phyloP scores from a whole-genome alignment of 2,329 filamentous ascomycete genomes.

The Curvularia spicifera region DNA sequence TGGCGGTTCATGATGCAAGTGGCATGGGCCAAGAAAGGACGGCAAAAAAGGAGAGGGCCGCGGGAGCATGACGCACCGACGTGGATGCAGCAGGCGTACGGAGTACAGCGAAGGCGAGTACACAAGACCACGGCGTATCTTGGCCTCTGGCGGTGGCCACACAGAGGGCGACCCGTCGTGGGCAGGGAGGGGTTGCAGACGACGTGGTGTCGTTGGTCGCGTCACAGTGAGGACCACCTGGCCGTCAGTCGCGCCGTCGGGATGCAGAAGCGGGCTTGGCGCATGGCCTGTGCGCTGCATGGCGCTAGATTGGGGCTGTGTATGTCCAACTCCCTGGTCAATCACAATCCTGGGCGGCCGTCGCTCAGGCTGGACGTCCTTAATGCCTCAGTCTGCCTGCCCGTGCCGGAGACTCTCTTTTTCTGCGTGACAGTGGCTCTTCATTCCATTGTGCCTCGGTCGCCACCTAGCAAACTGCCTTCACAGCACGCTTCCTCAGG shows the following conservation, averaged over 20 bases:
- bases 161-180: neutral
- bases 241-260: neutral
- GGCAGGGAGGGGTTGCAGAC: neutral
- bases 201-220: conserved; percentile 4
- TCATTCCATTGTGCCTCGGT: neutral
- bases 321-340: no score
- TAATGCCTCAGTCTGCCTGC: neutral
- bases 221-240: neutral
- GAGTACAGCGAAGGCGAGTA: neutral
- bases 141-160: neutral
- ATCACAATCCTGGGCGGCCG: neutral
- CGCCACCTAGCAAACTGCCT: neutral
- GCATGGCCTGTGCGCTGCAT: neutral
- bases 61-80: neutral
- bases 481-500: neutral
- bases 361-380: neutral
- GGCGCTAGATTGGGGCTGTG: neutral
- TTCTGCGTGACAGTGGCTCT: neutral
- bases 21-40: neutral
- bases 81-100: neutral
- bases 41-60: conserved; percentile 1
- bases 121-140: neutral
- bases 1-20: neutral
- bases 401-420: neutral
- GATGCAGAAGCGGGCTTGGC: conserved; percentile 10